phyloP scores from a whole-genome alignment of 768 basidiomycete species.

The Tulasnella sp. region DNA sequence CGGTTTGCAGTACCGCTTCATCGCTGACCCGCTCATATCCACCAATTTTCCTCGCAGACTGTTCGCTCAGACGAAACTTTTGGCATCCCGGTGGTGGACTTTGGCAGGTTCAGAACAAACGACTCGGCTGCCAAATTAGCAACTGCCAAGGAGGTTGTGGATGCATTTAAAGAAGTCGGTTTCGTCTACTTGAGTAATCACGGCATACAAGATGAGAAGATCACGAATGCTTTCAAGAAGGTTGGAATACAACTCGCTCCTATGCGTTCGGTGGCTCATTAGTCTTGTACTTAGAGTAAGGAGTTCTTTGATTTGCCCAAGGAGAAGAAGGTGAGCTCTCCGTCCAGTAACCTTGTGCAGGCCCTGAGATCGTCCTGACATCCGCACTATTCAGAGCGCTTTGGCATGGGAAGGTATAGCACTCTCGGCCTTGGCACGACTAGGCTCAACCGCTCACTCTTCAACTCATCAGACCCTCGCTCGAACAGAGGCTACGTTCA shows the following conservation, averaged over 20 bases:
- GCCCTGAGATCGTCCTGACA: not conserved
- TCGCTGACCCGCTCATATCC: not conserved
- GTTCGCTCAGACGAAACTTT: slow-evolving; percentile 33
- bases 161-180: slow-evolving; percentile 57
- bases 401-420: slow-evolving; percentile 53
- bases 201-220: slow-evolving; percentile 47
- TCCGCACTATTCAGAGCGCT: slow-evolving; percentile 30
- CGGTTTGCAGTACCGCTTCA: not conserved
- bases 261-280: not conserved
- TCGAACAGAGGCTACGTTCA: slow-evolving; percentile 77
- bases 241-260: slow-evolving; percentile 25
- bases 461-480: slow-evolving; percentile 42
- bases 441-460: not conserved
- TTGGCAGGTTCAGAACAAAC: slow-evolving; percentile 50
- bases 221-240: slow-evolving; percentile 54
- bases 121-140: slow-evolving; percentile 41
- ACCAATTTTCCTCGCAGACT: slow-evolving; percentile 16
- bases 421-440: not conserved
- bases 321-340: slow-evolving; percentile 41
- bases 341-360: not conserved
- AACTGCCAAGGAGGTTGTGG: slow-evolving; percentile 56
- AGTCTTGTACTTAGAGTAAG: slow-evolving; percentile 42
- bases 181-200: slow-evolving; percentile 71
- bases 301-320: slow-evolving; percentile 60
- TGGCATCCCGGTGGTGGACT: slow-evolving; percentile 68